Evolutionary conservation across 176 grass and related monocot genomes (phyloP).

Genomic region (Triticum timopheevii): DNA sequence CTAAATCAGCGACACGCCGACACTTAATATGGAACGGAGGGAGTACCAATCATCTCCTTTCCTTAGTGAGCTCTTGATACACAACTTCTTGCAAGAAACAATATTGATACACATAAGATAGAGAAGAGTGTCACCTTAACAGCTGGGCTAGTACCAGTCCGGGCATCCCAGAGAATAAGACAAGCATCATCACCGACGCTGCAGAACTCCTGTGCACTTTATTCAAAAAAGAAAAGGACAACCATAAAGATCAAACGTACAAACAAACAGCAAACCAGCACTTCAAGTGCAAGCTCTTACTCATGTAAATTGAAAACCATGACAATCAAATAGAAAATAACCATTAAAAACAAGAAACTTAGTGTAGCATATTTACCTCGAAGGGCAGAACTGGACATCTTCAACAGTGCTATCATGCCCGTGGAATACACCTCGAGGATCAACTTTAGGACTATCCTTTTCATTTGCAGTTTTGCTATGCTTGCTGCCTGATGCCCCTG

Average conservation of each 20-base stretch:
- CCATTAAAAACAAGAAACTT: conserved; percentile 17
- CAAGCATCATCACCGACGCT: conserved; percentile 95
- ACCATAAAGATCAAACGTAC: conserved; percentile 2
- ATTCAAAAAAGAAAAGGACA: conserved; percentile 22
- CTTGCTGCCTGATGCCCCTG: conserved; percentile 62
- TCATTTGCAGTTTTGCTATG: conserved; percentile 52
- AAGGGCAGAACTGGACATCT: conserved; percentile 96
- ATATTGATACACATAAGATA: conserved; percentile 3
- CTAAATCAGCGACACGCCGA: too few relatives aligned
- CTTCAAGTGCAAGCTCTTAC: background rate
- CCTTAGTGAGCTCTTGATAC: background rate
- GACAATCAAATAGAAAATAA: background rate
- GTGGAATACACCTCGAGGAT: conserved; percentile 71
- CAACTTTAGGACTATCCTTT: conserved; percentile 80
- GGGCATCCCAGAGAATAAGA: conserved; percentile 97
- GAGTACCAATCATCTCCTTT: background rate
- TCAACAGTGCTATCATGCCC: conserved; percentile 90
- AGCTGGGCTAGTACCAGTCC: conserved; percentile 69
- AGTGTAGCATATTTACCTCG: conserved; percentile 58
- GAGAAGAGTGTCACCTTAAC: conserved; percentile 61
- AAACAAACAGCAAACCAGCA: background rate
- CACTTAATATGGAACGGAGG: too few relatives aligned
- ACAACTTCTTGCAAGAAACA: conserved; percentile 1
- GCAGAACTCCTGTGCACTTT: conserved; percentile 93
- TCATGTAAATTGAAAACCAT: background rate